A percentile compares a stretch with the other conserved stretches of the same genome.
phyloP scores from a whole-genome alignment of 2,329 filamentous ascomycete species.

The Trichoderma atrobrunneum region DNA sequence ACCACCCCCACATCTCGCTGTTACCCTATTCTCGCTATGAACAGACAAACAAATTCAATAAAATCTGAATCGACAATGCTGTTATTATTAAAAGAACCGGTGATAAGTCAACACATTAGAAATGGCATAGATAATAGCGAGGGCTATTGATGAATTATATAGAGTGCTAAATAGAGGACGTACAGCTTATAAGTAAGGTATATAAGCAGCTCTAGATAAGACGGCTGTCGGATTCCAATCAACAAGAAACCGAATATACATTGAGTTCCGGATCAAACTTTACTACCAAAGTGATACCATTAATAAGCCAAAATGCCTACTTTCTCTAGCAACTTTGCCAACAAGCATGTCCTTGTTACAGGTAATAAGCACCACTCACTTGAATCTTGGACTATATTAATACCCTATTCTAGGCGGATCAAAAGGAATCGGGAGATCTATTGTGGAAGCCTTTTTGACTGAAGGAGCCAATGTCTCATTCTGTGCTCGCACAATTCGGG shows the following conservation, averaged over 20 bases:
- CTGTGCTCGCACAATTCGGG: slow-evolving; percentile 23
- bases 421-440: slow-evolving; percentile 28
- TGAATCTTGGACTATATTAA: background rate
- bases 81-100: background rate
- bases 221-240: background rate
- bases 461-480: slow-evolving; percentile 31
- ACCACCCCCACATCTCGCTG: background rate
- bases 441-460: slow-evolving; percentile 24
- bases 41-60: background rate
- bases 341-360: background rate
- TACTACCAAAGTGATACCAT: background rate
- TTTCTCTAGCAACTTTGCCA: background rate
- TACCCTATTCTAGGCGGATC: slow-evolving; percentile 22
- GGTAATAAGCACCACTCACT: background rate
- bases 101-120: background rate
- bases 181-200: background rate
- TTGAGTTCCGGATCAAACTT: too few species aligned
- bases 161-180: background rate
- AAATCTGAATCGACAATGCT: background rate
- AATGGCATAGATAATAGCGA: background rate
- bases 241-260: background rate
- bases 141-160: background rate
- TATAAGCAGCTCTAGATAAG: too few species aligned
- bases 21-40: background rate
- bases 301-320: background rate